These are phyloP conservation scores for Capsicum rhomboideum DNA, from an alignment of 257 asterid genomes.

Conservation along the genomic window DNA sequence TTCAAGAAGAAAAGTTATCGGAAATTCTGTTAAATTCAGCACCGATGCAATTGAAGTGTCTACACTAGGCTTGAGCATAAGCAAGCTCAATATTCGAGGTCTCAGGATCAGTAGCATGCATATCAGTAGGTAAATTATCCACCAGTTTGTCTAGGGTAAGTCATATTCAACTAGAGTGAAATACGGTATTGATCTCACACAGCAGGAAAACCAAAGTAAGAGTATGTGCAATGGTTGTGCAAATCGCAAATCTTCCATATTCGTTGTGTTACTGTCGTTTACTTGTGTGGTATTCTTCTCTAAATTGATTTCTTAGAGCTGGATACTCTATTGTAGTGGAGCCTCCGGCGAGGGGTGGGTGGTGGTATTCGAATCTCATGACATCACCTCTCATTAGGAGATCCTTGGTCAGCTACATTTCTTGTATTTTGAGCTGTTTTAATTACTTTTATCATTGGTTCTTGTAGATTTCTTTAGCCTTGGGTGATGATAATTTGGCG, in stretches of 20 bases:
- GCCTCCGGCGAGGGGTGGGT: neutral
- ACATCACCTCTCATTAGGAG: neutral
- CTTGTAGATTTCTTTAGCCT: neutral
- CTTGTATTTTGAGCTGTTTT: neutral
- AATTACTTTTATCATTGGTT: neutral
- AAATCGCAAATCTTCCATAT: neutral
- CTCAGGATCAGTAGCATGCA: neutral
- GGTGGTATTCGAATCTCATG: neutral
- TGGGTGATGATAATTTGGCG: neutral
- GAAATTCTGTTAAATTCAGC: neutral
- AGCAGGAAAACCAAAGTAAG: neutral
- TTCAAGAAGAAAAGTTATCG: neutral
- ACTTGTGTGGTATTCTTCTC: neutral
- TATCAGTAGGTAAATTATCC: neutral
- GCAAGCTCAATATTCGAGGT: neutral
- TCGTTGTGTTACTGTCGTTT: neutral
- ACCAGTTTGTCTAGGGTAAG: neutral
- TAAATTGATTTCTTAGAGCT: neutral
- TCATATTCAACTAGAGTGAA: neutral
- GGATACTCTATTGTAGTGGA: neutral
- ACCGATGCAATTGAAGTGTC: no score
- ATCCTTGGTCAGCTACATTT: neutral
- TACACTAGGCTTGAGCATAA: no score
- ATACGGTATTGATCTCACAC: neutral
- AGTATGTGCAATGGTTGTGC: neutral